Conservation (phyloP, 1,284 basidiomycete genomes). For the Ceratobasidium theobromae region DNA sequence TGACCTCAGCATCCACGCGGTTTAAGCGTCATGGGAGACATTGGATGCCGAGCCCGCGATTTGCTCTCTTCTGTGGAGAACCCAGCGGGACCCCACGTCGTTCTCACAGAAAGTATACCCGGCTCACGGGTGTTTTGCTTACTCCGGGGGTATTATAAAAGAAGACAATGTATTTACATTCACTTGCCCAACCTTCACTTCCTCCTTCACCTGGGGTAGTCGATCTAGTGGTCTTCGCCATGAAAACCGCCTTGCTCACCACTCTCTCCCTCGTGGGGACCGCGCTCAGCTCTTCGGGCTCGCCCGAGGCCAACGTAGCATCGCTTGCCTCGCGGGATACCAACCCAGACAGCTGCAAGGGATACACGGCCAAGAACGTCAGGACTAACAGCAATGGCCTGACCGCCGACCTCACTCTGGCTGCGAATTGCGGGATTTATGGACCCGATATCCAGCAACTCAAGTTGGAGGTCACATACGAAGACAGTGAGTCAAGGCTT, state of each 20-base stretch:
- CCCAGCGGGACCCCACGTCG: neutral
- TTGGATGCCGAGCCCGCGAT: neutral
- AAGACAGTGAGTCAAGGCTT: conserved; percentile 53
- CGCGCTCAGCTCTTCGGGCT: conserved; percentile 1
- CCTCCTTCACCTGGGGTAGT: conserved; percentile 30
- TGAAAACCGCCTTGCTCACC: conserved; percentile 13
- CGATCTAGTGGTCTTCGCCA: conserved; percentile 1
- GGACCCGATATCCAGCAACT: conserved; percentile 65
- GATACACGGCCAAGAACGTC: conserved; percentile 56
- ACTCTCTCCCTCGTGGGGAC: conserved; percentile 19
- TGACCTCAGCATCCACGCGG: neutral
- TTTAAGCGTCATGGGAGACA: neutral
- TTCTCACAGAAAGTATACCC: neutral
- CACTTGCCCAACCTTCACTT: conserved; percentile 9
- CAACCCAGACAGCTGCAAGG: conserved; percentile 41
- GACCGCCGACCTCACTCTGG: conserved; percentile 46
- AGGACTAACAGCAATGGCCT: conserved; percentile 43
- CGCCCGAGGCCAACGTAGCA: neutral
- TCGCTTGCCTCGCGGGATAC: conserved; percentile 19
- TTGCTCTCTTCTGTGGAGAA: neutral
- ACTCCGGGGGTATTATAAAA: neutral
- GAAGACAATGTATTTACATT: neutral
- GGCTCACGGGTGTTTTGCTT: neutral
- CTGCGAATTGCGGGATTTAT: conserved; percentile 70
- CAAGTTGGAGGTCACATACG: conserved; percentile 64